These are phyloP conservation scores for Boletellus ananas DNA, from an alignment of 768 basidiomycete genomes.

Conservation along the genomic window DNA sequence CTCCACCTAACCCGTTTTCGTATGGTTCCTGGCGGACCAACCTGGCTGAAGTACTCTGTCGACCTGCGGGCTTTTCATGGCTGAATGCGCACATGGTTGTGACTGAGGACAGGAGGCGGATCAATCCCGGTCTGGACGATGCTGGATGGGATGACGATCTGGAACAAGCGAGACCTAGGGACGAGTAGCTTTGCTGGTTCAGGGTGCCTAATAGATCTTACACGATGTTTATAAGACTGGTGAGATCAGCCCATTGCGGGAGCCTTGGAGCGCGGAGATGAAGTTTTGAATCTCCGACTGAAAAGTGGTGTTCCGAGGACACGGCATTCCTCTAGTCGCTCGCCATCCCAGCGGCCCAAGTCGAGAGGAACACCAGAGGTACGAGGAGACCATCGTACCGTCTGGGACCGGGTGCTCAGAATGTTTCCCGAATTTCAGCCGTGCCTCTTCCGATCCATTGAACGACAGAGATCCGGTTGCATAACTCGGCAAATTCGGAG, in stretches of 20 bases:
- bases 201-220: neutral
- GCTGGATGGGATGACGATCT: conserved; percentile 25
- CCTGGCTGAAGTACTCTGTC: conserved; percentile 69
- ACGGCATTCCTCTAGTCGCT: conserved; percentile 29
- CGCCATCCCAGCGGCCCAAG: conserved; percentile 12
- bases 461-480: conserved; percentile 13
- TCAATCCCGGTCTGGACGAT: conserved; percentile 64
- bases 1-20: conserved; percentile 84
- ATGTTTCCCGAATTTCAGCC: conserved; percentile 3
- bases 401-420: conserved; percentile 14
- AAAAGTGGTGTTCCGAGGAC: conserved; percentile 16
- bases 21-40: conserved; percentile 76
- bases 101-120: conserved; percentile 67
- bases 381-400: conserved; percentile 10
- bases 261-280: conserved; percentile 15
- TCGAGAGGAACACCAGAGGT: conserved; percentile 15
- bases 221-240: neutral
- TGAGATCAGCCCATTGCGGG: neutral
- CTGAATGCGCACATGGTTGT: conserved; percentile 56
- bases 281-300: conserved; percentile 23
- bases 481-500: conserved; percentile 34
- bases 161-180: conserved; percentile 13
- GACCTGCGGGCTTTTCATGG: conserved; percentile 81
- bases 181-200: conserved; percentile 9
- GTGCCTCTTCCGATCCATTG: conserved; percentile 2